A percentile compares a stretch with the other conserved stretches of the same genome.
phyloP scores from a whole-genome alignment of 1,284 basidiomycete genomes.

The Neolentinus lepideus region DNA sequence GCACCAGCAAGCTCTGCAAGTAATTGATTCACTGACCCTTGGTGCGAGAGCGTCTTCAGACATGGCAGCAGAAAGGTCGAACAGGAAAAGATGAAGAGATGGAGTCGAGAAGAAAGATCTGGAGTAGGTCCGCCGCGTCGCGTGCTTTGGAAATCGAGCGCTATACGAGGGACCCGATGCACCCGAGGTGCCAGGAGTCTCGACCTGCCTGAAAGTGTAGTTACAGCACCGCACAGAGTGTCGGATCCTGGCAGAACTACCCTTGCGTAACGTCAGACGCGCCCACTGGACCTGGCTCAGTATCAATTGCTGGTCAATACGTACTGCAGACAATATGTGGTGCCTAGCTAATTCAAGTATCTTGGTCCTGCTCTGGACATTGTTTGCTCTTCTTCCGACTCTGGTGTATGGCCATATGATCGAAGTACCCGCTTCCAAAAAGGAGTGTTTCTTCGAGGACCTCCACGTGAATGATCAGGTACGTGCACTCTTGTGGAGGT shows the following conservation, averaged over 20 bases:
- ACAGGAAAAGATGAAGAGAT: constrained; percentile 23
- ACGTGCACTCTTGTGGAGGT: constrained; percentile 7
- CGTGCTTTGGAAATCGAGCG: constrained; percentile 5
- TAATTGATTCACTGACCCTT: constrained; percentile 40
- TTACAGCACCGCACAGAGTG: too few species aligned
- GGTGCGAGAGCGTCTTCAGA: constrained; percentile 65
- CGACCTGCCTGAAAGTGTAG: background rate
- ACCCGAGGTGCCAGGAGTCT: constrained; percentile 8
- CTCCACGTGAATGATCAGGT: constrained; percentile 94
- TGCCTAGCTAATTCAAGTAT: background rate
- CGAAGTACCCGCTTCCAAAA: constrained; percentile 68
- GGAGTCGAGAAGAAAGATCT: constrained; percentile 7
- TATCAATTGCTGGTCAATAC: background rate
- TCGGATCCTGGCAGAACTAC: background rate
- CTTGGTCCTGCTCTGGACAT: background rate
- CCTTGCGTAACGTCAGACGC: background rate
- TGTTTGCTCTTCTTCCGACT: constrained; percentile 25
- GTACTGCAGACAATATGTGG: background rate
- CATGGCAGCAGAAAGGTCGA: constrained; percentile 32
- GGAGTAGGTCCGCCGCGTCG: constrained; percentile 17
- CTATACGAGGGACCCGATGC: constrained; percentile 12
- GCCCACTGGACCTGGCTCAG: background rate
- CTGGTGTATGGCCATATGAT: constrained; percentile 59
- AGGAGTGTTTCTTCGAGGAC: constrained; percentile 98
- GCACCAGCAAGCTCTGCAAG: constrained; percentile 3